These are phyloP conservation scores for Cytospora schulzeri DNA, from an alignment of 2,329 filamentous ascomycete species.

Conservation along the genomic window DNA sequence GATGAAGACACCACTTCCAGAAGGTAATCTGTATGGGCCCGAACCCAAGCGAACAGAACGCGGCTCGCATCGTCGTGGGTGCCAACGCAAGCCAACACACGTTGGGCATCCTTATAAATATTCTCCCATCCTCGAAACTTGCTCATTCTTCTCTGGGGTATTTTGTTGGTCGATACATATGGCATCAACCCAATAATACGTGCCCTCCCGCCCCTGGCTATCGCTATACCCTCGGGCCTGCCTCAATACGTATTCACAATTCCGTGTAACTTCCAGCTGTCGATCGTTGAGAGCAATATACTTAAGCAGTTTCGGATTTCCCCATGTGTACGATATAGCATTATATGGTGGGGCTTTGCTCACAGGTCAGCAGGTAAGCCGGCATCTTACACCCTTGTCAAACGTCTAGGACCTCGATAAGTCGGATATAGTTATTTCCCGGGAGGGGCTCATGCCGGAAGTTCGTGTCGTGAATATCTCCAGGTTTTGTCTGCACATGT, in stretches of 20 bases:
- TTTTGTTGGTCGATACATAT: conserved; percentile 17
- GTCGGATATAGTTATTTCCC: not conserved
- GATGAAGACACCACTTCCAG: too few species aligned
- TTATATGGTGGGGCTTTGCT: not conserved
- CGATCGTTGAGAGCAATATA: not conserved
- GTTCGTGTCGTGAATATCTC: not conserved
- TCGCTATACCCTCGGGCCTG: too few species aligned
- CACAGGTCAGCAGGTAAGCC: not conserved
- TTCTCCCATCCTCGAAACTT: conserved; percentile 13
- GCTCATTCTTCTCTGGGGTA: not conserved
- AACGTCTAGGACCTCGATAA: not conserved
- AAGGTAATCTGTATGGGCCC: too few species aligned
- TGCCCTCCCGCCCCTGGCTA: too few species aligned
- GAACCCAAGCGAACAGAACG: too few species aligned
- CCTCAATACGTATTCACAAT: conserved; percentile 13
- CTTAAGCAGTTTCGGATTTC: not conserved
- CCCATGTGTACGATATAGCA: conserved; percentile 19
- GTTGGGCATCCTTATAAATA: conserved; percentile 1
- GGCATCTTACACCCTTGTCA: not conserved
- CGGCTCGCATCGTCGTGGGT: not conserved
- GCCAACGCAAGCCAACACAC: conserved; percentile 16
- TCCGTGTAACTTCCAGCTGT: not conserved
- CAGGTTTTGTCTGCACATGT: too few species aligned
- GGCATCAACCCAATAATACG: conserved; percentile 12
- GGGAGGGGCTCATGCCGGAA: not conserved